Base-by-base conservation (phyloP, 192 early-diverging fungal species). In the Obelidium mucronatum region DNA sequence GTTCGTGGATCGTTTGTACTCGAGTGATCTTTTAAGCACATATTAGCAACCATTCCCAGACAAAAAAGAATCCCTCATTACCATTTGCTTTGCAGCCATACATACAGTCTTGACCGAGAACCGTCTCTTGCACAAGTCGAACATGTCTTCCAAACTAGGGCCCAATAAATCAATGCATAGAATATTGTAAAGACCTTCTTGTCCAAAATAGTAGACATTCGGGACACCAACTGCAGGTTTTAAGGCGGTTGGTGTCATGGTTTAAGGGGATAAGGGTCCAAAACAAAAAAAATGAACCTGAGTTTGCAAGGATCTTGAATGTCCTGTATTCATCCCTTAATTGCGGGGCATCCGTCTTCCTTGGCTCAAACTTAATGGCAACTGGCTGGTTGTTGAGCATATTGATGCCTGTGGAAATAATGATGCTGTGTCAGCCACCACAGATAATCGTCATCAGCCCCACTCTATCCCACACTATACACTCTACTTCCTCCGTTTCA, bases 341-440 rank as follows among this genome's bases (percentile, higher is more conserved):
- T 84, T 99, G 97, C n/a, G 97, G 97, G n/a, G 97, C 96, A 74
- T 99, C 97, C 42, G 92, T 93, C 85, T 99, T 99, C 72, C 96
- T 87, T 70, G 94, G 93, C 83, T 99, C 94, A 81, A 99, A 99
- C 86, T 99, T 99, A 81, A 99, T 98, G 53, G 96, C 97, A 13
- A 97, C 93, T 66, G 92, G 94, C 79, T 92, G 90, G 80, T 96
- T 97, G 82, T 94, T 94, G 40, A 97, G 73, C 74, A 98, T 84
- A 78, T 98, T 94, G 72, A 88, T 85, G 36, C 94, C 92, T 17
- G 51, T 52, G 17, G 26, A 3, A 39, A 71, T 71, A 48, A 15
- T n/a, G n/a, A n/a, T n/a, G n/a, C n/a, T n/a, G n/a, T n/a, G n/a
- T n/a, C n/a, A n/a, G n/a, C 11, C 44, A 44, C 42, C 8, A 15